Evolutionary conservation across 805 yeast species (phyloP).

Genomic region (Dipodascus geniculatus): DNA sequence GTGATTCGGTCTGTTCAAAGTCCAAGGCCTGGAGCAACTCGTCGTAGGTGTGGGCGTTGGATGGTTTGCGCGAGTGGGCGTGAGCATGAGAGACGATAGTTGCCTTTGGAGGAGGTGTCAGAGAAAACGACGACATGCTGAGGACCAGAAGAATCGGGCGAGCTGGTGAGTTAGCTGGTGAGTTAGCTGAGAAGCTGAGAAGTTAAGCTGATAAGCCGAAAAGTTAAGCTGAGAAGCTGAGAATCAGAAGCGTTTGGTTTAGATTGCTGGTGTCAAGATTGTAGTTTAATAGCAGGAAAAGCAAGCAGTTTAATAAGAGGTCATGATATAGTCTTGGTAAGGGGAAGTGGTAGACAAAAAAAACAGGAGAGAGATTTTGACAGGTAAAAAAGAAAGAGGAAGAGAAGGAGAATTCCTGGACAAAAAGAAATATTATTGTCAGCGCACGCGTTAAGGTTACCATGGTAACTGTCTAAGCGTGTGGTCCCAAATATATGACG

Average conservation of each 20-base stretch:
- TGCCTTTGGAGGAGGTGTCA: background rate
- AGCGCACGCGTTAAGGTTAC: background rate
- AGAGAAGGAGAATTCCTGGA: background rate
- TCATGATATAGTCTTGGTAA: background rate
- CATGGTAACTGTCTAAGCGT: background rate
- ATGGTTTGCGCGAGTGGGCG: background rate
- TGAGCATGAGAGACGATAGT: background rate
- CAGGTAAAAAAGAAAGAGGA: background rate
- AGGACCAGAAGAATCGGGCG: background rate
- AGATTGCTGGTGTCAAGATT: background rate
- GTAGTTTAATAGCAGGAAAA: background rate
- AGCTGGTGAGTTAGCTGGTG: no score
- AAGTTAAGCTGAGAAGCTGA: no score
- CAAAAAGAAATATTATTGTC: no score
- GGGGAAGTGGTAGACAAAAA: background rate
- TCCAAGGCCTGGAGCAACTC: constrained; percentile 12
- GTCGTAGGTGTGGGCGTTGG: constrained; percentile 5
- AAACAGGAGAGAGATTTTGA: background rate
- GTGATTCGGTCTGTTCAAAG: constrained; percentile 13
- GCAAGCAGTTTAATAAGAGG: background rate
- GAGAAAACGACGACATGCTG: background rate
- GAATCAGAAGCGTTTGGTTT: background rate
- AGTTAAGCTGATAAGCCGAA: no score
- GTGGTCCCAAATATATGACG: background rate
- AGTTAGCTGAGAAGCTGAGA: no score